These are phyloP conservation scores for Cercospora sp. DNA, from an alignment of 2,329 filamentous ascomycete species.

Conservation along the genomic window DNA sequence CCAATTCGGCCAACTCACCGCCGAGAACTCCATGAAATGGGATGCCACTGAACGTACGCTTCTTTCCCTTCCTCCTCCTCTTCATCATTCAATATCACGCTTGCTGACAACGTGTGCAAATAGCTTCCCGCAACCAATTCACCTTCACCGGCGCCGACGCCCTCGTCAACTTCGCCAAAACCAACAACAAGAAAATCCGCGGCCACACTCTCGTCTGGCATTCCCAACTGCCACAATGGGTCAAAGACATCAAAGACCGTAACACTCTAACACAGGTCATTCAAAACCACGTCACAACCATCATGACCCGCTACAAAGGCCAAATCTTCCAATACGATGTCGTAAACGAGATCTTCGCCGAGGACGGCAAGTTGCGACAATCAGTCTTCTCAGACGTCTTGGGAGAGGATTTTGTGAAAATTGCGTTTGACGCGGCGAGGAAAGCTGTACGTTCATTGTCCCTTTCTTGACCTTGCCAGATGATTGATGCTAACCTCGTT, in stretches of 20 bases:
- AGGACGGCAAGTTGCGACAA: constrained; percentile 64
- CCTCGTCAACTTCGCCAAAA: constrained; percentile 59
- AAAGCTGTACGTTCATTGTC: constrained; percentile 50
- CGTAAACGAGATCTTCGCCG: constrained; percentile 60
- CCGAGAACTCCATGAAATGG: constrained; percentile 71
- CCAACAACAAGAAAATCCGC: constrained; percentile 60
- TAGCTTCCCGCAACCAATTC: constrained; percentile 47
- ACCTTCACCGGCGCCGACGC: constrained; percentile 59
- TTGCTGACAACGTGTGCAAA: background rate
- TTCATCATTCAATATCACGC: background rate
- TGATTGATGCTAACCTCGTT: no score
- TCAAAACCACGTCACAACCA: constrained; percentile 59
- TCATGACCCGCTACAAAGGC: constrained; percentile 62
- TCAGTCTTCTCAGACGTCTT: constrained; percentile 68
- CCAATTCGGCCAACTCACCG: constrained; percentile 65
- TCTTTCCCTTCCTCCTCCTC: background rate
- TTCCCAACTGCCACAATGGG: constrained; percentile 55
- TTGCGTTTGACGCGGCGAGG: constrained; percentile 69
- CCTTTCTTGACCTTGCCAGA: no score
- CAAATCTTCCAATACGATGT: constrained; percentile 63
- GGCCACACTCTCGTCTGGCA: constrained; percentile 70
- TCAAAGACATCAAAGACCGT: constrained; percentile 56
- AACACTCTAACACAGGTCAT: constrained; percentile 57
- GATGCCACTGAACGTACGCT: constrained; percentile 52
- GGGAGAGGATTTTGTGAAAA: constrained; percentile 67